Conservation (phyloP, 495 filamentous ascomycete species). For the Xeromyces bisporus region DNA sequence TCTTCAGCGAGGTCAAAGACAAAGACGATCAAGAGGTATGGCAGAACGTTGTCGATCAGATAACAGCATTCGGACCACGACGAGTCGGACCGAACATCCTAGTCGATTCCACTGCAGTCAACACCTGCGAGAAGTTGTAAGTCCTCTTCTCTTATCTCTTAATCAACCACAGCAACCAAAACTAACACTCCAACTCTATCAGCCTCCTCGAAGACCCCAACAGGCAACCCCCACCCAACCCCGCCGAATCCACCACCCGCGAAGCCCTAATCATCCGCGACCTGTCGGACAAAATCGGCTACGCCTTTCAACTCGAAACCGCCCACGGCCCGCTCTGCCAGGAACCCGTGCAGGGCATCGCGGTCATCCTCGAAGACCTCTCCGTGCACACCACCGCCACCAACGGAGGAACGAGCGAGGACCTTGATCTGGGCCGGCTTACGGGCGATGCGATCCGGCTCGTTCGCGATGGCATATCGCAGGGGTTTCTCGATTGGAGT, state of each 20-base stretch:
- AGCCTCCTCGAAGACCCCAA: conserved; percentile 26
- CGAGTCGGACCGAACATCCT: conserved; percentile 79
- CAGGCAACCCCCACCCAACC: conserved; percentile 12
- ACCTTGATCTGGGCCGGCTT: conserved; percentile 62
- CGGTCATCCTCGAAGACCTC: conserved; percentile 77
- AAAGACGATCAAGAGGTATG: conserved; percentile 55
- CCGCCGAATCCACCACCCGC: conserved; percentile 13
- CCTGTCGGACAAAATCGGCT: conserved; percentile 74
- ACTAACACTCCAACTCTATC: neutral
- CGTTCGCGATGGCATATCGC: conserved; percentile 66
- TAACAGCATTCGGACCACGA: conserved; percentile 76
- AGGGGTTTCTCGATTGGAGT: conserved; percentile 89
- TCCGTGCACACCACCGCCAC: conserved; percentile 34
- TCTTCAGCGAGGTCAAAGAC: conserved; percentile 42
- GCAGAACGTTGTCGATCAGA: conserved; percentile 60
- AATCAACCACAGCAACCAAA: neutral
- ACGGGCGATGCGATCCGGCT: conserved; percentile 85
- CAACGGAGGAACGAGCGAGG: too few species aligned
- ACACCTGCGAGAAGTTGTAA: conserved; percentile 61
- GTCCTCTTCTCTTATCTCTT: conserved; percentile 8
- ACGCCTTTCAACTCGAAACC: conserved; percentile 90
- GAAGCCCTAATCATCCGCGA: conserved; percentile 50
- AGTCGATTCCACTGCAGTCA: conserved; percentile 62
- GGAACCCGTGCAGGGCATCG: conserved; percentile 86
- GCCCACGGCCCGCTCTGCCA: conserved; percentile 78